Evolutionary conservation across 805 yeast species (phyloP).

Genomic region (Kodamaea kaohsiungensis): DNA sequence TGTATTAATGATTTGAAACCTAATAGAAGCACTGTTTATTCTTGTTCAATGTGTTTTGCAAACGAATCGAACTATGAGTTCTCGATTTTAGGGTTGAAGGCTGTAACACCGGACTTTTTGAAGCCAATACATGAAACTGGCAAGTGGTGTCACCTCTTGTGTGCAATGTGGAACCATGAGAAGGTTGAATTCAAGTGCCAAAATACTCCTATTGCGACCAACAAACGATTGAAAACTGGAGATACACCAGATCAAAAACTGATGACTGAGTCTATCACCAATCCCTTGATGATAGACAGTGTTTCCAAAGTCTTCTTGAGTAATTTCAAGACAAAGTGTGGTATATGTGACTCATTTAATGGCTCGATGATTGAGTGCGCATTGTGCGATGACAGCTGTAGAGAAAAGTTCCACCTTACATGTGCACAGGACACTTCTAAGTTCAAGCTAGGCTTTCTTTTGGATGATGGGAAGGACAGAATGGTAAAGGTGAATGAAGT

Average conservation of each 20-base stretch:
- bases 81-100: conserved; percentile 40
- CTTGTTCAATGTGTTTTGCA: conserved; percentile 66
- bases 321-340: conserved; percentile 40
- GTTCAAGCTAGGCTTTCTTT: conserved; percentile 55
- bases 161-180: conserved; percentile 60
- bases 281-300: conserved; percentile 27
- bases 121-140: conserved; percentile 63
- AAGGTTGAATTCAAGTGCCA: conserved; percentile 22
- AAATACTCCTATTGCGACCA: neutral
- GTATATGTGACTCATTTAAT: conserved; percentile 44
- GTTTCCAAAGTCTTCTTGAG: conserved; percentile 27
- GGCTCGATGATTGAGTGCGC: conserved; percentile 55
- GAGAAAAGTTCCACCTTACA: conserved; percentile 45
- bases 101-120: conserved; percentile 59
- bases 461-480: conserved; percentile 27
- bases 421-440: conserved; percentile 55
- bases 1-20: conserved; percentile 75
- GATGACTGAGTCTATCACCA: conserved; percentile 16
- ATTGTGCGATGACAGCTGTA: conserved; percentile 31
- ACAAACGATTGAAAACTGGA: neutral
- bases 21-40: conserved; percentile 51
- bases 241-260: conserved; percentile 30
- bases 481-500: conserved; percentile 23
- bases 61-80: conserved; percentile 51
- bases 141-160: conserved; percentile 75